Evolutionary conservation across 208 protist genomes (phyloP).

Genomic region (Trypanosoma cruzi): DNA sequence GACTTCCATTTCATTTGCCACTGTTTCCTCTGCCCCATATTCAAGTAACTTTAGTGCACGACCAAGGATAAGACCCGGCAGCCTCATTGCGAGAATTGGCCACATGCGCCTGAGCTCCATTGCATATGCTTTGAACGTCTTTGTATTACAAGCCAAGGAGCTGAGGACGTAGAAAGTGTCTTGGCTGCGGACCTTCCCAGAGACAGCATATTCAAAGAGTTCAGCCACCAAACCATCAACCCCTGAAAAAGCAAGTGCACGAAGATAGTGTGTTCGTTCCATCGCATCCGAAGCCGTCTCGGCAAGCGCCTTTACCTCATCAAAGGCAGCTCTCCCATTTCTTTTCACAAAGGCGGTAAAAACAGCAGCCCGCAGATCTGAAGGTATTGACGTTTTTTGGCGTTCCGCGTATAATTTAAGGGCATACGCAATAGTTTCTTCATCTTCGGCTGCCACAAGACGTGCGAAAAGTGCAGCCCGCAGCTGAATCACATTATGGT

Average conservation of each 20-base stretch:
- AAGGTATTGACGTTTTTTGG: conserved; percentile 37
- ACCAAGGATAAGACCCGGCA: conserved; percentile 54
- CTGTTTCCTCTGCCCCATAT: conserved; percentile 31
- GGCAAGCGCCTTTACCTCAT: conserved; percentile 50
- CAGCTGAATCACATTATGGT: conserved; percentile 45
- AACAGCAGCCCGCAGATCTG: conserved; percentile 50
- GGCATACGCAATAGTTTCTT: conserved; percentile 34
- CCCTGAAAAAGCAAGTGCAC: conserved; percentile 41
- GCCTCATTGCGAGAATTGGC: conserved; percentile 38
- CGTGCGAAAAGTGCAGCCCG: conserved; percentile 48
- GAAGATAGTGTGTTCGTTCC: conserved; percentile 57
- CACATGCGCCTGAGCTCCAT: conserved; percentile 47
- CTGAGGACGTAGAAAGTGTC: conserved; percentile 58
- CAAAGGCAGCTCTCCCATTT: conserved; percentile 39
- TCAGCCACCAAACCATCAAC: conserved; percentile 36
- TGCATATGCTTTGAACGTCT: conserved; percentile 32
- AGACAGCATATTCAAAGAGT: conserved; percentile 64
- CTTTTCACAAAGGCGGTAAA: conserved; percentile 45
- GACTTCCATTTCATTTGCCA: conserved; percentile 43
- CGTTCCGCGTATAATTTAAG: conserved; percentile 45
- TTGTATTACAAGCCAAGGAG: conserved; percentile 36
- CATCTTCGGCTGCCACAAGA: conserved; percentile 40
- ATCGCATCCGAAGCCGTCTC: conserved; percentile 43
- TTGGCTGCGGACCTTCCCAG: conserved; percentile 64
- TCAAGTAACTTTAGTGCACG: conserved; percentile 56